phyloP scores from a whole-genome alignment of 371 early-diverging fungal genomes.

The Lichtheimia ornata region DNA sequence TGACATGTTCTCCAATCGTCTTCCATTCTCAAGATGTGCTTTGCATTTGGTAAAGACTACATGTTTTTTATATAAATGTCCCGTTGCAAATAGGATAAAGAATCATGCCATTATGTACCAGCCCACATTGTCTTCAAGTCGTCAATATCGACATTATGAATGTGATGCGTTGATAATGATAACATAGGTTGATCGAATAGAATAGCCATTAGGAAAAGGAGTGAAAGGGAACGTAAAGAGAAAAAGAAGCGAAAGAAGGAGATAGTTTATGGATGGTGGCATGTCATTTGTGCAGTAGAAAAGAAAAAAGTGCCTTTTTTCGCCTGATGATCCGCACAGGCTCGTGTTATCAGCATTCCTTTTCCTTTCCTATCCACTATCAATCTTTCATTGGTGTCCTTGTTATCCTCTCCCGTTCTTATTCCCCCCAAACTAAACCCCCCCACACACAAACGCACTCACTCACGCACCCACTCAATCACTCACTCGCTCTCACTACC shows the following conservation, averaged over 20 bases:
- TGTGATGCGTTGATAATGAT: constrained; percentile 9
- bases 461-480: too few relatives aligned
- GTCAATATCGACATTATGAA: constrained; percentile 11
- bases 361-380: too few relatives aligned
- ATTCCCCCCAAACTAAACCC: too few relatives aligned
- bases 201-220: constrained; percentile 1
- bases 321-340: background rate
- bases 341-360: too few relatives aligned
- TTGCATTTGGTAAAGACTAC: constrained; percentile 46
- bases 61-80: too few relatives aligned
- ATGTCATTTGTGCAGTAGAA: background rate
- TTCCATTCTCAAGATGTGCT: constrained; percentile 45
- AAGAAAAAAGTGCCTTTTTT: constrained; percentile 2
- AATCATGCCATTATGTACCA: background rate
- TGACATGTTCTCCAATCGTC: constrained; percentile 46
- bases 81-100: background rate
- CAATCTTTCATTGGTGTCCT: too few relatives aligned
- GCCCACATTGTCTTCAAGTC: constrained; percentile 13
- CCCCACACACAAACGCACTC: background rate
- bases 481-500: too few relatives aligned
- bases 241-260: constrained; percentile 4
- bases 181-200: constrained; percentile 15
- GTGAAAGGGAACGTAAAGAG: constrained; percentile 1
- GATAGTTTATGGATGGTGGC: constrained; percentile 1
- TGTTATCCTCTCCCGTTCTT: too few relatives aligned